These are phyloP conservation scores for Rhodotorula paludigena DNA, from an alignment of 768 basidiomycete species.

Conservation along the genomic window DNA sequence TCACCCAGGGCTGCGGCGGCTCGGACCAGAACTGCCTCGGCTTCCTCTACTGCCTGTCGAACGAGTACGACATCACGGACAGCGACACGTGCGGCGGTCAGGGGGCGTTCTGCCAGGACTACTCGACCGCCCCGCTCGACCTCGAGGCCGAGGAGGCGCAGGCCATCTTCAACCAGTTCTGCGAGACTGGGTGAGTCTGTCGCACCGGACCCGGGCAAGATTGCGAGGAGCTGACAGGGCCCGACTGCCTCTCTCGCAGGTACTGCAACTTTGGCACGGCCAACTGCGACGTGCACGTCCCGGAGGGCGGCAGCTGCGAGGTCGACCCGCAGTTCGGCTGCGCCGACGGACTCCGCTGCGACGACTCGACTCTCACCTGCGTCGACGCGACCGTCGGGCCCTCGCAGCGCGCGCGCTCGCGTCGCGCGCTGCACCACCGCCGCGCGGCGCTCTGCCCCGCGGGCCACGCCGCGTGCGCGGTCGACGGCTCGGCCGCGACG, in stretches of 20 bases:
- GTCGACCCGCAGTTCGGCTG: slow-evolving; percentile 1
- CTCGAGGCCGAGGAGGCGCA: slow-evolving; percentile 4
- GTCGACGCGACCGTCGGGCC: background rate
- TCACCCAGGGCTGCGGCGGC: slow-evolving; percentile 4
- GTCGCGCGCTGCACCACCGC: background rate
- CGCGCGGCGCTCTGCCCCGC: slow-evolving; percentile 12
- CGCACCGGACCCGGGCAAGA: too few species aligned
- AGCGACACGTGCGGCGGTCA: slow-evolving; percentile 22
- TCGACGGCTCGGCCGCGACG: background rate
- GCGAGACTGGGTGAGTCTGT: slow-evolving; percentile 3
- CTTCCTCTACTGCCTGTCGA: slow-evolving; percentile 21
- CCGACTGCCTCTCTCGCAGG: background rate
- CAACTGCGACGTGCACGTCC: background rate
- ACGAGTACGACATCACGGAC: background rate
- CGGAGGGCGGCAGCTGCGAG: slow-evolving; percentile 1
- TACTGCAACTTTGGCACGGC: slow-evolving; percentile 25
- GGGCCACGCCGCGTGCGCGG: slow-evolving; percentile 15
- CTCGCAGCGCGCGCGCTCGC: slow-evolving; percentile 5
- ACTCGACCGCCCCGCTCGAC: background rate
- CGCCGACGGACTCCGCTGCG: background rate
- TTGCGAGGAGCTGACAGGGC: too few species aligned
- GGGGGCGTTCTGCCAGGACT: slow-evolving; percentile 19
- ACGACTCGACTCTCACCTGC: background rate
- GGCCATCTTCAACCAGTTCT: slow-evolving; percentile 26
- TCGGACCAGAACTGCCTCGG: slow-evolving; percentile 16